Evolutionary conservation across 2,329 filamentous ascomycete species (phyloP), one percentile per base, ranked within the genome.

Genomic region (Scleromitrula shiraiana): DNA sequence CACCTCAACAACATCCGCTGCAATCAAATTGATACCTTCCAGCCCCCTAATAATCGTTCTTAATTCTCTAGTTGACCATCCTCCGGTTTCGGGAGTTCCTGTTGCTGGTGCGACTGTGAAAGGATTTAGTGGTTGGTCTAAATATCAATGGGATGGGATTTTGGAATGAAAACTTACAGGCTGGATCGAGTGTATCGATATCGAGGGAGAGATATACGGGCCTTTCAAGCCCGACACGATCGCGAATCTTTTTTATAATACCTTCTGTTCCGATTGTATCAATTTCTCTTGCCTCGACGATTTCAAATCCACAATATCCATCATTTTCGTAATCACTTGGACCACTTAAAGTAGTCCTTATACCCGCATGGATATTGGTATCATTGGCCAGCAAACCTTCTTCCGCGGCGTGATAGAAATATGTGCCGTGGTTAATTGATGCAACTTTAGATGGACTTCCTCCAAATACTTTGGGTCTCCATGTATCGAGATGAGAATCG

Each of bases 161-260:
- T 37, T 24, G 5, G 9, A 29, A 6, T 5, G 15, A 15, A 19
- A 23, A 68, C 75, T 65, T 65, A 80, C 76, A 91, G 5, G 86
- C 86, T 7, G 89, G 88, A 63, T 95, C 88, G 3, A 95, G 72
- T 0, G 87, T 89, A 62, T 95, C 88, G 58, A 95, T 95, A 62
- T 95, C 89, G 39, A 94, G 82, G 6, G 80, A 86, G 26, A 94
- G 68, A 62, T 94, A 94, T 0, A 93, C 85, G 0, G 87, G 87
- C 52, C 80, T 82, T 46, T 75, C 73, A 19, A 81, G 83, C 7
- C 85, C 86, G 15, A 94, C 85, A 20, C 86, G 74, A 3, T 87
- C 80, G 36, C 78, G 69, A 61, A 94, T 93, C 64, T 78, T 82
- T 66, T 84, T 78, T 64, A 91, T 84, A 62, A 94, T 90, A 4